Percentiles rank a stretch among this genome's conserved stretches.
phyloP scores from a whole-genome alignment of 805 yeast species.

The Sugiyamaella americana region DNA sequence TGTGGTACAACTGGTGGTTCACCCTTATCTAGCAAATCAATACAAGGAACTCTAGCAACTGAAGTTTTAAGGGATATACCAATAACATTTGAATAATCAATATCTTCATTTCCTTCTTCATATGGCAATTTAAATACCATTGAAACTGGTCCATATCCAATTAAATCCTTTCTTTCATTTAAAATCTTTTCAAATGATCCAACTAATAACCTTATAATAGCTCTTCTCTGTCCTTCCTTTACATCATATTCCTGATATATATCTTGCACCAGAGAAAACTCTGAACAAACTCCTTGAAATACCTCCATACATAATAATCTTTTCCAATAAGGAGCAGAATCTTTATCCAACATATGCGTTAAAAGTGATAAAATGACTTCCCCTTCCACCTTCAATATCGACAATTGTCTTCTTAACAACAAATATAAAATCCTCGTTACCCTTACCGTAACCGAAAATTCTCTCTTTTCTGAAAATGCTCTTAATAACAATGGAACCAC shows the following conservation, averaged over 20 bases:
- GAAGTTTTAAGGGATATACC: constrained; percentile 31
- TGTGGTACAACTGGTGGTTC: constrained; percentile 68
- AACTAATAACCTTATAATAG: constrained; percentile 53
- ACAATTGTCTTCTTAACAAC: constrained; percentile 55
- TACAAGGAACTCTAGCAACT: constrained; percentile 45
- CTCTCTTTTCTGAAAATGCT: constrained; percentile 50
- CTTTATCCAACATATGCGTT: constrained; percentile 62
- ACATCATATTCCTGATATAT: constrained; percentile 62
- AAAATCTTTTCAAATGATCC: constrained; percentile 37
- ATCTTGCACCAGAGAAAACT: constrained; percentile 44
- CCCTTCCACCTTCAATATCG: constrained; percentile 62
- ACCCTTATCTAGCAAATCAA: constrained; percentile 74
- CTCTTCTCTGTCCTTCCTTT: constrained; percentile 46
- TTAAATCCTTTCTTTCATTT: constrained; percentile 31
- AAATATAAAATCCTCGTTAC: constrained; percentile 66
- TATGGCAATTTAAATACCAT: constrained; percentile 14
- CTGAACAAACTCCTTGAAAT: constrained; percentile 52
- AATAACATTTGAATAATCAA: constrained; percentile 1
- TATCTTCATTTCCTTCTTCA: constrained; percentile 2
- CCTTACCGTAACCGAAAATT: constrained; percentile 67
- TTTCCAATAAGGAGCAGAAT: constrained; percentile 64
- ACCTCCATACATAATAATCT: constrained; percentile 68
- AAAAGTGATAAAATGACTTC: constrained; percentile 74
- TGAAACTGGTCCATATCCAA: constrained; percentile 23
- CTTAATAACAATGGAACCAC: constrained; percentile 73